phyloP scores from a whole-genome alignment of 2,329 filamentous ascomycete genomes.

The Fusarium brevicatenulatum region DNA sequence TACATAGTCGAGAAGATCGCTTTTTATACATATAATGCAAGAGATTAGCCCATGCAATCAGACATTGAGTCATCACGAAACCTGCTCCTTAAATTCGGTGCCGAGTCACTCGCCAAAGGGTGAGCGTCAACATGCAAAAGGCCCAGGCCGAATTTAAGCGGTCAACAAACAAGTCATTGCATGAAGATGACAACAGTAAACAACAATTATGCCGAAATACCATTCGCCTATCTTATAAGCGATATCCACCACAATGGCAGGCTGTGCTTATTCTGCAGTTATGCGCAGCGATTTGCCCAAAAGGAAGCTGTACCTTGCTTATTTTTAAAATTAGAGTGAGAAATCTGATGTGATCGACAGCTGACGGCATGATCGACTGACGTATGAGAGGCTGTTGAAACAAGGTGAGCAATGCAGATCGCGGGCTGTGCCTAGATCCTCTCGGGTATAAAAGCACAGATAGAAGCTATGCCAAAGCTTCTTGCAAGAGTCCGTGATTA shows the following conservation, averaged over 20 bases:
- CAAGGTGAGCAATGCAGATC: neutral
- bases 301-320: neutral
- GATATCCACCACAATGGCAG: neutral
- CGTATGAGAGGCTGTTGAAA: too few species aligned
- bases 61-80: neutral
- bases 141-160: fast-evolving
- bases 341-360: neutral
- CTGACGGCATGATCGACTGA: neutral
- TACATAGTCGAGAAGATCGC: neutral
- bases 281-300: constrained; percentile 1
- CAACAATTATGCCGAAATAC: neutral
- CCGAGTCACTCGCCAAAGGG: fast-evolving
- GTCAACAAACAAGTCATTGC: neutral
- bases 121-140: too few species aligned
- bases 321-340: neutral
- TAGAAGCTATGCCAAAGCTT: fast-evolving
- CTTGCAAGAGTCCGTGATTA: fast-evolving
- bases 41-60: neutral
- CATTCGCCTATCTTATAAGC: neutral
- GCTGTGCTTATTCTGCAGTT: neutral
- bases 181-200: neutral
- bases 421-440: neutral
- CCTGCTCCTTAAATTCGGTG: too few species aligned
- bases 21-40: neutral
- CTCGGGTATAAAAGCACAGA: neutral